Evolutionary conservation across 306 rosid genomes (phyloP).

Genomic region (Cucurbita ficifolia): DNA sequence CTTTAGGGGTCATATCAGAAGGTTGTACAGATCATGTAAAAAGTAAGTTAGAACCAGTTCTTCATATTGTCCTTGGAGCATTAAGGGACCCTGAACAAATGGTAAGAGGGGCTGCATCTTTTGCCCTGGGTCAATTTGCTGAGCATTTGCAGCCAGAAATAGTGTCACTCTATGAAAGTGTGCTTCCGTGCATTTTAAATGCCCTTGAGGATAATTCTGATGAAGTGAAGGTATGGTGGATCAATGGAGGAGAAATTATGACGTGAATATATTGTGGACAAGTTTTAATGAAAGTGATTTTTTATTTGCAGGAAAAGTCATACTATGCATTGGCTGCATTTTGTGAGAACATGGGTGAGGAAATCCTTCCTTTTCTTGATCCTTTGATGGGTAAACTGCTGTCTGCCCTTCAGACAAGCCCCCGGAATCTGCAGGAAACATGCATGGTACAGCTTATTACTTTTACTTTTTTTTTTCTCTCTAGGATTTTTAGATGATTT

Average conservation of each 20-base stretch:
- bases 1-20: conserved; percentile 90
- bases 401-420: conserved; percentile 72
- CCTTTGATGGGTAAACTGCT: conserved; percentile 80
- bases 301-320: conserved; percentile 71
- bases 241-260: background rate
- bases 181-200: conserved; percentile 87
- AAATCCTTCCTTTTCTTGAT: conserved; percentile 89
- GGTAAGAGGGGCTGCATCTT: conserved; percentile 97
- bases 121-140: conserved; percentile 96
- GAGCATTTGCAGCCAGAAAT: conserved; percentile 94
- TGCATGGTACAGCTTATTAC: conserved; percentile 60
- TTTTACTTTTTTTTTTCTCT: no score
- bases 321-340: conserved; percentile 99
- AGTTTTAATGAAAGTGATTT: conserved; percentile 12
- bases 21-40: conserved; percentile 88
- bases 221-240: conserved; percentile 71
- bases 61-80: conserved; percentile 79
- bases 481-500: background rate
- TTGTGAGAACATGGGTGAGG: conserved; percentile 96
- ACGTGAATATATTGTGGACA: background rate
- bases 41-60: conserved; percentile 75
- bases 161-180: conserved; percentile 85
- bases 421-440: conserved; percentile 85
- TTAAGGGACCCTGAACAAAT: conserved; percentile 92
- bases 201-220: conserved; percentile 90